A percentile compares a stretch with the other conserved stretches of the same genome.
These are phyloP conservation scores for Neopestalotiopsis sp. DNA, from an alignment of 2,329 filamentous ascomycete genomes.

Conservation along the genomic window DNA sequence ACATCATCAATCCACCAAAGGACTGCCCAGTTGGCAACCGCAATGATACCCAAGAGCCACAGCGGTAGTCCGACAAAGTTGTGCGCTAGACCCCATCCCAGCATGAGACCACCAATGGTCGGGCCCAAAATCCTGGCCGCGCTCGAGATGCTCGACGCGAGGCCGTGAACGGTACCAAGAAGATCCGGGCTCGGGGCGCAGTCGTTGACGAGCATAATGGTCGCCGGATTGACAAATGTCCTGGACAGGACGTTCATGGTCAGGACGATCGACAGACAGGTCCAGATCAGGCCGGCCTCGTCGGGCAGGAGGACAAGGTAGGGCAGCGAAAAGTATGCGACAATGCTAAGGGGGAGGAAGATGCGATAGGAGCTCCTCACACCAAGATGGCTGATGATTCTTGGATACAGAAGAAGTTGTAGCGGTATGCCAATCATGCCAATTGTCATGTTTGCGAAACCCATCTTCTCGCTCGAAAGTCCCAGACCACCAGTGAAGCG, in stretches of 20 bases:
- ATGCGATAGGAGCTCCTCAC: background rate
- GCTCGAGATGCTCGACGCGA: background rate
- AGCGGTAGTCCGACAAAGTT: background rate
- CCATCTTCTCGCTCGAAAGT: background rate
- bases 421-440: conserved; percentile 2
- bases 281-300: background rate
- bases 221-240: background rate
- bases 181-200: background rate
- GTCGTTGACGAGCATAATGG: background rate
- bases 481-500: conserved; percentile 4
- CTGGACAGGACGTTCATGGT: background rate
- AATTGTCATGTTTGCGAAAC: background rate
- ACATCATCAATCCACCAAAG: background rate
- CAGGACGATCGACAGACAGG: background rate
- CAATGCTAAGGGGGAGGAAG: background rate
- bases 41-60: background rate
- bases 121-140: conserved; percentile 2
- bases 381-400: background rate
- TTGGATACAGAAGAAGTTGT: background rate
- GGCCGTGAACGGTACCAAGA: background rate
- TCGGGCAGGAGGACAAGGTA: background rate
- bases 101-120: background rate
- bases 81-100: background rate
- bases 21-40: background rate
- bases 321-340: conserved; percentile 4